Percentiles rank a stretch among this genome's conserved stretches.
phyloP scores from a whole-genome alignment of 2,329 filamentous ascomycete species.

The Alternaria infectoria region DNA sequence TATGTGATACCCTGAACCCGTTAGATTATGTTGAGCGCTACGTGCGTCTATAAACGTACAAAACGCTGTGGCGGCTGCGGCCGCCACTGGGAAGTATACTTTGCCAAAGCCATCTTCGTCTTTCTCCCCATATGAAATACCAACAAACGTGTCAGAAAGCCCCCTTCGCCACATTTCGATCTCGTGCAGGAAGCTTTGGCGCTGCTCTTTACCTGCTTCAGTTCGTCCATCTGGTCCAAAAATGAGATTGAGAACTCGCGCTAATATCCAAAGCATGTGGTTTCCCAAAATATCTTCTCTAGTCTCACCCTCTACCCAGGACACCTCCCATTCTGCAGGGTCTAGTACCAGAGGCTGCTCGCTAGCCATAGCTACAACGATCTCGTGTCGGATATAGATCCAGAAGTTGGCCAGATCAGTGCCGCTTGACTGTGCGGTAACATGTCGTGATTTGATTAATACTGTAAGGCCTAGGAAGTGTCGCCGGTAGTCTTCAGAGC shows the following conservation, averaged over 20 bases:
- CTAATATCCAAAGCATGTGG: slow-evolving; percentile 44
- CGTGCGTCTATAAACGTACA: slow-evolving; percentile 7
- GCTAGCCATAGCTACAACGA: slow-evolving; percentile 38
- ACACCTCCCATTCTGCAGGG: slow-evolving; percentile 42
- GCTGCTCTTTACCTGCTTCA: slow-evolving; percentile 18
- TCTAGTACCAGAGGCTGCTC: slow-evolving; percentile 37
- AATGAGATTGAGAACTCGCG: slow-evolving; percentile 35
- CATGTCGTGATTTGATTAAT: slow-evolving; percentile 37
- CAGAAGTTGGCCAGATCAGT: slow-evolving; percentile 45
- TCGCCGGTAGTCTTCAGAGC: slow-evolving; percentile 36
- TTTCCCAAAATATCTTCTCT: slow-evolving; percentile 44
- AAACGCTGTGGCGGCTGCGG: slow-evolving; percentile 38
- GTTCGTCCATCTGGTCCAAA: slow-evolving; percentile 28
- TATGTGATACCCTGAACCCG: slow-evolving; percentile 34
- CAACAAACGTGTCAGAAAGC: slow-evolving; percentile 38
- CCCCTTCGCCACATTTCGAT: slow-evolving; percentile 36
- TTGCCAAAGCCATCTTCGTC: slow-evolving; percentile 41
- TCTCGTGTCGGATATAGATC: slow-evolving; percentile 44
- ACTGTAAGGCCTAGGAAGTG: slow-evolving; percentile 41
- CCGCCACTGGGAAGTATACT: slow-evolving; percentile 42
- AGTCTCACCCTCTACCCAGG: slow-evolving; percentile 33
- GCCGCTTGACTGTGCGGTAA: slow-evolving; percentile 36
- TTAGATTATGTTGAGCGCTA: background rate
- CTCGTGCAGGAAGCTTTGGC: slow-evolving; percentile 34
- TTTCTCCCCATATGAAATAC: slow-evolving; percentile 38